phyloP scores from a whole-genome alignment of 257 asterid species.

The Cynanchum wilfordii region DNA sequence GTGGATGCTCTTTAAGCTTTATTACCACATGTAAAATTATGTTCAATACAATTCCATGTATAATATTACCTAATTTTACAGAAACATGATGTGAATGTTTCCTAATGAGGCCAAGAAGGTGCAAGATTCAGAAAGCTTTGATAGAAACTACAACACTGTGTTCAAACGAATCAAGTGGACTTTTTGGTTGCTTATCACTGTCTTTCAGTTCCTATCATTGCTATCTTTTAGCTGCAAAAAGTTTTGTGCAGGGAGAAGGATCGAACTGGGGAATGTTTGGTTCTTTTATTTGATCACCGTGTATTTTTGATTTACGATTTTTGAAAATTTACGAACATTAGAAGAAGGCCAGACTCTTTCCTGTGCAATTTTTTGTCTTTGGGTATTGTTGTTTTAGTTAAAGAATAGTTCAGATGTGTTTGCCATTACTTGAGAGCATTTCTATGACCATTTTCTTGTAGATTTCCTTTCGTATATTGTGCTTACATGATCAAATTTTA shows the following conservation, averaged over 20 bases:
- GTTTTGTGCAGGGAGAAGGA: neutral
- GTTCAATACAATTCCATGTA: neutral
- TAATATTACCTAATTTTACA: neutral
- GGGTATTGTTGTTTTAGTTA: neutral
- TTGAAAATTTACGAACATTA: neutral
- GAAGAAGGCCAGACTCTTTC: neutral
- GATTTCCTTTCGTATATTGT: neutral
- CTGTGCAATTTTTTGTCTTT: neutral
- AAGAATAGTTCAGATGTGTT: neutral
- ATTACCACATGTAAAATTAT: neutral
- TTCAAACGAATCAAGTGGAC: neutral
- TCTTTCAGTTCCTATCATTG: neutral
- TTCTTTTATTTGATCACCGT: neutral
- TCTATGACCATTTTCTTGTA: neutral
- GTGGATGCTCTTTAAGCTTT: neutral
- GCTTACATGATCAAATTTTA: neutral
- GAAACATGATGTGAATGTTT: neutral
- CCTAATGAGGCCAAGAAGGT: neutral
- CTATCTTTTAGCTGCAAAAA: neutral
- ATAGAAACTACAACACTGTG: neutral
- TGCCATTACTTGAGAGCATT: neutral
- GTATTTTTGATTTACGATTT: neutral
- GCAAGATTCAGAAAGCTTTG: neutral
- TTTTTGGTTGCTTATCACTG: neutral
- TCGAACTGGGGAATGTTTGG: neutral